Evolutionary conservation across 2,329 filamentous ascomycete species (phyloP).

Genomic region (Alternaria metachromatica): DNA sequence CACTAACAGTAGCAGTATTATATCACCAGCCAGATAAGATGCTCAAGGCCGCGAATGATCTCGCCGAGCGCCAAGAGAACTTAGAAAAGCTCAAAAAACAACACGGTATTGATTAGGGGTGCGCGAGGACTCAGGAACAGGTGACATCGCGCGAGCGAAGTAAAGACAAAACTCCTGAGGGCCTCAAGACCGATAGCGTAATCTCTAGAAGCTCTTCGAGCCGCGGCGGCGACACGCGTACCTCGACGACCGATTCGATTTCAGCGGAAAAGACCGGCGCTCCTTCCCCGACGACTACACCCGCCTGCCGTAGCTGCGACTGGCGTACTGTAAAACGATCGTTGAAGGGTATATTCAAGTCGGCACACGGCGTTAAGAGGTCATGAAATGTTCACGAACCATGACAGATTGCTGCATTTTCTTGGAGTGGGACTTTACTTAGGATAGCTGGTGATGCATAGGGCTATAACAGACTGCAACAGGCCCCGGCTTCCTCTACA

Average conservation of each 20-base stretch:
- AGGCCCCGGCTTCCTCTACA: constrained; percentile 15
- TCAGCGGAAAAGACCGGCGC: constrained; percentile 30
- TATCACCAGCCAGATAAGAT: constrained; percentile 82
- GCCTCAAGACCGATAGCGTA: constrained; percentile 43
- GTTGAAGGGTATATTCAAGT: constrained; percentile 42
- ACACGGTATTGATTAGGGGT: constrained; percentile 91
- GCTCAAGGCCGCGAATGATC: constrained; percentile 87
- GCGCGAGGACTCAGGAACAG: constrained; percentile 57
- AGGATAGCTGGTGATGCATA: constrained; percentile 11
- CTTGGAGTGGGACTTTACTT: constrained; percentile 17
- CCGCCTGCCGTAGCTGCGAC: constrained; percentile 38
- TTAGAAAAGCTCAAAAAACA: constrained; percentile 98
- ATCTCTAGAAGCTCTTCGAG: constrained; percentile 36
- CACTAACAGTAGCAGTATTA: constrained; percentile 59
- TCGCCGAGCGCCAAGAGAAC: constrained; percentile 92
- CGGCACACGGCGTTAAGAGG: constrained; percentile 40
- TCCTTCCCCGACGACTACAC: constrained; percentile 18
- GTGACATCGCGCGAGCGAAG: constrained; percentile 41
- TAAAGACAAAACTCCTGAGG: constrained; percentile 44
- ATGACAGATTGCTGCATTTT: constrained; percentile 26
- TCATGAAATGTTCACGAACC: constrained; percentile 31
- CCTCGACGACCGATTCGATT: constrained; percentile 35
- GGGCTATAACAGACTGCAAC: constrained; percentile 17
- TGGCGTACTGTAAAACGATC: constrained; percentile 42
- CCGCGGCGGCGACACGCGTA: constrained; percentile 25